Conservation (phyloP, 306 rosid genomes). For the Herpetospermum pedunculosum region DNA sequence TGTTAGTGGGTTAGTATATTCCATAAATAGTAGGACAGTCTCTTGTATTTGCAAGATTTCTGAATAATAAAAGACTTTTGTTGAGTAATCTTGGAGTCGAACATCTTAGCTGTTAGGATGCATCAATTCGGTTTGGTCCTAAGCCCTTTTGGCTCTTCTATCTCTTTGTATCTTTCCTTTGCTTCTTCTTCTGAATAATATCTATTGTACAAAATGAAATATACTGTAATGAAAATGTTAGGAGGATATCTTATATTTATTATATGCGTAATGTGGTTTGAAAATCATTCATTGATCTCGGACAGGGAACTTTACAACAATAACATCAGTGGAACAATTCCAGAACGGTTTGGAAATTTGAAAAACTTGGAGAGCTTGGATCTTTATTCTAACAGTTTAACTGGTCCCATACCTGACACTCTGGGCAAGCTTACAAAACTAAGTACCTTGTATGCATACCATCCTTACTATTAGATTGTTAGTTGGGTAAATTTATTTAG, state of each 20-base stretch:
- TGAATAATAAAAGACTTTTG: neutral
- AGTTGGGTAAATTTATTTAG: neutral
- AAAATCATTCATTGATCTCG: neutral
- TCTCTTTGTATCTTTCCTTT: neutral
- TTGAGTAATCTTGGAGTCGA: neutral
- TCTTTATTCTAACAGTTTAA: slow-evolving; percentile 67
- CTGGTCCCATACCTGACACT: slow-evolving; percentile 74
- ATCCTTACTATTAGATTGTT: slow-evolving; percentile 3
- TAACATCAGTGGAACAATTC: slow-evolving; percentile 77
- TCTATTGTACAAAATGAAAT: neutral
- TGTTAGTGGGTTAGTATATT: neutral
- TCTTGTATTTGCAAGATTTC: neutral
- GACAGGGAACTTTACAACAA: slow-evolving; percentile 91
- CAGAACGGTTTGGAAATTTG: slow-evolving; percentile 84
- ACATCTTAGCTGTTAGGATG: neutral
- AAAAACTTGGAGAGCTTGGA: slow-evolving; percentile 99
- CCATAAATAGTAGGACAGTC: neutral
- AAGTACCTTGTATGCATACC: slow-evolving; percentile 67
- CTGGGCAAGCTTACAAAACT: slow-evolving; percentile 85
- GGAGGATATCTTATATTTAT: neutral
- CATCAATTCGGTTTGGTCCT: neutral
- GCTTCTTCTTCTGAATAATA: neutral
- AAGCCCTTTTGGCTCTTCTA: neutral
- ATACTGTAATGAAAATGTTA: neutral
- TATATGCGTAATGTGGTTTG: neutral